Evolutionary conservation across 1,139 yeast genomes (phyloP), one percentile per base, ranked within the genome.

Genomic region (Blastobotrys illinoisensis): DNA sequence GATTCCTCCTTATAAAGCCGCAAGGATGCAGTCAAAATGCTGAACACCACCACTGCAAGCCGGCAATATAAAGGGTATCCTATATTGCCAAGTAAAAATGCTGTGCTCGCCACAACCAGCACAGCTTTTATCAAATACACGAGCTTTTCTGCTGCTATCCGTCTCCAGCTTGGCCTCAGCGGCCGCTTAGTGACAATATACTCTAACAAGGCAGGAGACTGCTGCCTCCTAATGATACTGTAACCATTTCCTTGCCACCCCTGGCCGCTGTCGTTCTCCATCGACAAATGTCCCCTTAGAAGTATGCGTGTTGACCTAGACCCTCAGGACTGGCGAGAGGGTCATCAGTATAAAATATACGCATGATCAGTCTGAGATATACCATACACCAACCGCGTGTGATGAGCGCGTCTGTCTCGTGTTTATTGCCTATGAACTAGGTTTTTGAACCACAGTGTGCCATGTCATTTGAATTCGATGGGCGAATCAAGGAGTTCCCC

Each of bases 141-240:
- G n/a, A 48, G 44, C 46, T 48, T 45, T 16, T 50, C 53, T n/a
- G 44, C 23, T 3, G 48, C 40, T 20, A 43, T 23, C 20, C 44
- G 26, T 9, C 28, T 28, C 43, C 44, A 48, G 21, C 36, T 48
- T n/a, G 51, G 51, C 21, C 28, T 19, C 24, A 32, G 44, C 7
- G 54, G 46, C 26, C 51, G 24, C 16, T 46, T 51, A 2, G 53
- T 52, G n/a, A 59, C 59, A 9, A 51, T 48, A 44, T 60, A 61
- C 47, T 57, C 62, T 9, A 60, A 56, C 40, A 60, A 57, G 55
- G 71, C 68, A 1, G 67, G 62, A 45, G 64, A 65, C 23, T 52
- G 55, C 45, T 45, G 20, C 47, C 50, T 44, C 26, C 28, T 28
- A 18, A 14, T 24, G 28, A 51, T 50, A 19, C 50, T 47, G 47